Evolutionary conservation across 108 stramenopile genomes (phyloP), one percentile per base, ranked within the genome.

Genomic region (Cyclotella choctawhatcheeana): DNA sequence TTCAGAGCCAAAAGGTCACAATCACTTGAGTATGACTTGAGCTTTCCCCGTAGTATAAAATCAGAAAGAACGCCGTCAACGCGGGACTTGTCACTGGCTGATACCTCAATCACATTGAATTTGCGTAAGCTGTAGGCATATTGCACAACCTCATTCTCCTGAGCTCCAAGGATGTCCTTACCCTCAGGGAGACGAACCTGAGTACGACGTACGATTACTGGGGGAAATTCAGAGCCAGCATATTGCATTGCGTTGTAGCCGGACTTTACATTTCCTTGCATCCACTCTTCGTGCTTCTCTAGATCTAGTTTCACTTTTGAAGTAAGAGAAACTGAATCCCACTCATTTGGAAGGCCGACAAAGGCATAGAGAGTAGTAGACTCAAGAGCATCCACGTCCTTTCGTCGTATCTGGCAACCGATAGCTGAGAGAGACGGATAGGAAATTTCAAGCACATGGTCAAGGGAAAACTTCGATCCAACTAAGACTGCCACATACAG

Each of bases 161-260:
- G 17, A 10, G 4, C 16, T n/a, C 16, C 47, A 8, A 48, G 47
- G n/a, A 48, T 48, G 47, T 48, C 47, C 18, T 48, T 48, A 48
- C 47, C n/a, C 47, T 48, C 47, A 4, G 47, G 47, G 18, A 48
- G 47, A 4, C n/a, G 8, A 48, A 48, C 47, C 17, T 48, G 47
- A n/a, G 47, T 48, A 4, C 47, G 47, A n/a, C 47, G 47, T 4
- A 48, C 47, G 4, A 48, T 48, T 4, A 48, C 8, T 17, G 47
- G 47, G 18, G 47, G 47, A 48, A 48, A 48, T n/a, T 48, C 47
- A n/a, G 16, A n/a, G 47, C 47, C 47, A n/a, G 47, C 47, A 48
- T 17, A 48, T n/a, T 48, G 16, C 47, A 10, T 10, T 8, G 47
- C n/a, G n/a, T n/a, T n/a, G n/a, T n/a, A n/a, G n/a, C n/a, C n/a